phyloP scores from a whole-genome alignment of 2,329 filamentous ascomycete species.

The Aureobasidium zeae region DNA sequence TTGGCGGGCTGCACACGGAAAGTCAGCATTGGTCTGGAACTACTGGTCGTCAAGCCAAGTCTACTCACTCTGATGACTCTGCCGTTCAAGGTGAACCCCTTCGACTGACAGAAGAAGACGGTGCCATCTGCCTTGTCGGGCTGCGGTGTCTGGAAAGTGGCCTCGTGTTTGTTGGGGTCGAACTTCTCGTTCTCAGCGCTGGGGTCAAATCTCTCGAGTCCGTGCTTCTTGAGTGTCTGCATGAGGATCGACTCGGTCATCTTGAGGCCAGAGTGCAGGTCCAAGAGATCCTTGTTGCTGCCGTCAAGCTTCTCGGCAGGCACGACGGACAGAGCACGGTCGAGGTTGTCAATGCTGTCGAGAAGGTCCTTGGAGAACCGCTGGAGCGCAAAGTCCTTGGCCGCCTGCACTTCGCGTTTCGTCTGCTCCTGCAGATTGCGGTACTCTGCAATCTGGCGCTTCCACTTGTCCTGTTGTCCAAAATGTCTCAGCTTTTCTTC shows the following conservation, averaged over 20 bases:
- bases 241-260: slow-evolving; percentile 92
- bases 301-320: slow-evolving; percentile 59
- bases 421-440: slow-evolving; percentile 96
- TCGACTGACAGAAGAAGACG: slow-evolving; percentile 88
- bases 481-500: slow-evolving; percentile 9
- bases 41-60: too few species aligned
- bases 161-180: slow-evolving; percentile 93
- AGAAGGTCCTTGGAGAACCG: slow-evolving; percentile 89
- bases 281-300: slow-evolving; percentile 62
- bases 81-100: slow-evolving; percentile 91
- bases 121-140: slow-evolving; percentile 80
- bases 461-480: slow-evolving; percentile 74
- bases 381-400: slow-evolving; percentile 89
- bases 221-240: slow-evolving; percentile 84
- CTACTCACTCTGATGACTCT: slow-evolving; percentile 59
- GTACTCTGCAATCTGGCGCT: slow-evolving; percentile 91
- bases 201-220: slow-evolving; percentile 81
- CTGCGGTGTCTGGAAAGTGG: slow-evolving; percentile 85
- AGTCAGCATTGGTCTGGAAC: slow-evolving; percentile 1
- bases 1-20: slow-evolving; percentile 60
- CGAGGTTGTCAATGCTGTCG: slow-evolving; percentile 93
- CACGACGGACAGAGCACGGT: slow-evolving; percentile 78
- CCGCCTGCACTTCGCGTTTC: slow-evolving; percentile 75
- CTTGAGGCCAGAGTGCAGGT: slow-evolving; percentile 79
- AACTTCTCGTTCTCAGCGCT: slow-evolving; percentile 66